Percentiles rank a stretch among this genome's conserved stretches.
phyloP scores from a whole-genome alignment of 352 stramenopile species.

The Aphanomyces astaci region DNA sequence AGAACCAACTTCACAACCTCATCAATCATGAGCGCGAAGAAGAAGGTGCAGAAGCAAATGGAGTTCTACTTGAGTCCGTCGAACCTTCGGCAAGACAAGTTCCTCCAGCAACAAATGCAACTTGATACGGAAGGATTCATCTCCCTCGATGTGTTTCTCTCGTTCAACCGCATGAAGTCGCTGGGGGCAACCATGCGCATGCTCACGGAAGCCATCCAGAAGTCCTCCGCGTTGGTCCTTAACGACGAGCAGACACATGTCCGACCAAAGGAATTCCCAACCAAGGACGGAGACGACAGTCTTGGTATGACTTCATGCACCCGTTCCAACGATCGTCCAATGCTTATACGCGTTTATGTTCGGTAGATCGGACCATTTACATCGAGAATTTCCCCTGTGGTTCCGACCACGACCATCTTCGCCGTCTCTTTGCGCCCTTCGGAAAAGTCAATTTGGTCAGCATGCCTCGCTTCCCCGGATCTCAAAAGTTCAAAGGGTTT shows the following conservation, averaged over 20 bases:
- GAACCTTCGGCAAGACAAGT: slow-evolving; percentile 75
- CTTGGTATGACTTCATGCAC: slow-evolving; percentile 16
- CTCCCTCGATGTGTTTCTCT: slow-evolving; percentile 43
- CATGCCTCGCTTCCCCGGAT: slow-evolving; percentile 59
- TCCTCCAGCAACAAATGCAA: slow-evolving; percentile 57
- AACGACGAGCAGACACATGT: slow-evolving; percentile 37
- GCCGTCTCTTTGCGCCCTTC: slow-evolving; percentile 43
- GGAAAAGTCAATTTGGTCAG: slow-evolving; percentile 74
- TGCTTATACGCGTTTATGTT: not conserved
- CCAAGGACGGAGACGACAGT: slow-evolving; percentile 29
- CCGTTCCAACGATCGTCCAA: too few species aligned
- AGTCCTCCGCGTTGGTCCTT: slow-evolving; percentile 42
- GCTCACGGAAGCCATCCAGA: slow-evolving; percentile 47
- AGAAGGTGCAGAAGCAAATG: slow-evolving; percentile 68
- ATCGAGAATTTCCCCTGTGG: slow-evolving; percentile 52
- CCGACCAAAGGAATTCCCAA: slow-evolving; percentile 34
- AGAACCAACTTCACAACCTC: too few species aligned
- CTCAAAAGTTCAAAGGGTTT: slow-evolving; percentile 70
- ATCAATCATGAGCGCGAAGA: slow-evolving; percentile 24
- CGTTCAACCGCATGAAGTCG: slow-evolving; percentile 57
- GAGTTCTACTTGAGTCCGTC: slow-evolving; percentile 75
- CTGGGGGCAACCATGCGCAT: slow-evolving; percentile 50
- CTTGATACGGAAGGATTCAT: slow-evolving; percentile 51
- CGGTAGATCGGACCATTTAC: slow-evolving; percentile 55
- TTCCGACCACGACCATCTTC: slow-evolving; percentile 65